These are phyloP conservation scores for Aspergillus sp. DNA, from an alignment of 2,329 filamentous ascomycete species.

Conservation along the genomic window DNA sequence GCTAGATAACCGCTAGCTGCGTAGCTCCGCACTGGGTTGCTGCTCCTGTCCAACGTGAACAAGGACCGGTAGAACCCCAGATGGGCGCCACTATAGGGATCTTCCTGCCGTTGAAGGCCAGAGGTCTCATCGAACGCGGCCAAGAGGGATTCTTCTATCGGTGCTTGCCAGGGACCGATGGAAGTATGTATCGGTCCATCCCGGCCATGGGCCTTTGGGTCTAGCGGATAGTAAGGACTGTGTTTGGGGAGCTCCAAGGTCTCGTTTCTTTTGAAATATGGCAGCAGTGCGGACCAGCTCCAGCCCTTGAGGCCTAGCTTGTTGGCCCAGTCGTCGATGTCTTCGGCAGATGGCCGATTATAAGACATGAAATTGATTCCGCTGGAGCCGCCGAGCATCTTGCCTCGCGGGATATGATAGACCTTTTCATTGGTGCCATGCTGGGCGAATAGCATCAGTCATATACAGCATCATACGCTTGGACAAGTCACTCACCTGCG, in stretches of 20 bases:
- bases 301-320: conserved; percentile 29
- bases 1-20: conserved; percentile 39
- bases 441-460: no score
- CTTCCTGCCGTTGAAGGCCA: conserved; percentile 10
- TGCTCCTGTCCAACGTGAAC: conserved; percentile 27
- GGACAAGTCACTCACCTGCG: conserved; percentile 16
- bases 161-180: background rate
- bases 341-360: conserved; percentile 32
- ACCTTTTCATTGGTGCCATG: conserved; percentile 13
- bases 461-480: no score
- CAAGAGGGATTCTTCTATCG: conserved; percentile 19
- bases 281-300: conserved; percentile 13
- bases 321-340: conserved; percentile 33
- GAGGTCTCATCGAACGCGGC: conserved; percentile 17
- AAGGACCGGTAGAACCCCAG: conserved; percentile 38
- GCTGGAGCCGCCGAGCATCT: conserved; percentile 33
- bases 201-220: background rate
- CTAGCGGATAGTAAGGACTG: no score
- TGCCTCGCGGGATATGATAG: conserved; percentile 30
- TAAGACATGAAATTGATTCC: conserved; percentile 45
- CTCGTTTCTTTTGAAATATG: background rate
- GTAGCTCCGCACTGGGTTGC: conserved; percentile 38
- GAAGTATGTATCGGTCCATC: background rate
- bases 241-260: background rate
- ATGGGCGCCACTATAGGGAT: conserved; percentile 37